phyloP scores from a whole-genome alignment of 768 basidiomycete genomes.

The Lentinus tigrinus region DNA sequence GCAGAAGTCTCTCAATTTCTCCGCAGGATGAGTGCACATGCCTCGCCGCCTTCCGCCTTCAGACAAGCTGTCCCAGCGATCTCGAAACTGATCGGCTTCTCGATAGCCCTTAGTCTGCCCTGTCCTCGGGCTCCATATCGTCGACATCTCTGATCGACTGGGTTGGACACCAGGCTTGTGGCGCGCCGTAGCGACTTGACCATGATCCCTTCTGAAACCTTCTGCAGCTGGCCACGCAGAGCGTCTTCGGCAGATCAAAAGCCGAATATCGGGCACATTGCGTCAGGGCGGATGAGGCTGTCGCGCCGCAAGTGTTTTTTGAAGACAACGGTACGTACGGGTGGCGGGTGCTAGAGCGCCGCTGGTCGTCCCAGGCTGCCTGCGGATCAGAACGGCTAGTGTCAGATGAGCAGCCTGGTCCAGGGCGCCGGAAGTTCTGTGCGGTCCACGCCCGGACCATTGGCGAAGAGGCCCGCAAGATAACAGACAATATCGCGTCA shows the following conservation, averaged over 20 bases:
- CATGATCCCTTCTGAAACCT: no score
- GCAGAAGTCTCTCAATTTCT: neutral
- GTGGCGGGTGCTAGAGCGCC: neutral
- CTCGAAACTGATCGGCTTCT: neutral
- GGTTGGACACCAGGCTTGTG: neutral
- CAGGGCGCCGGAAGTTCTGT: neutral
- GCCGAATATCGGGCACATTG: no score
- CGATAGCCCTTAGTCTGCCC: constrained; percentile 1
- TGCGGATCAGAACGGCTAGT: neutral
- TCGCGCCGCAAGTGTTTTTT: neutral
- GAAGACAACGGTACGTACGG: neutral
- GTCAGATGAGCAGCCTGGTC: constrained; percentile 1
- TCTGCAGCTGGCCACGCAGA: no score
- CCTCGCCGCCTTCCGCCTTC: neutral
- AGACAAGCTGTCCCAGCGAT: constrained; percentile 3
- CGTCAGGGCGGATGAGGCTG: no score
- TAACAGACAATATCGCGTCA: neutral
- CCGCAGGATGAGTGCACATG: neutral
- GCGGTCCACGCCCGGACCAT: neutral
- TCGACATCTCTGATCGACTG: constrained; percentile 1
- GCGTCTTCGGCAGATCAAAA: no score
- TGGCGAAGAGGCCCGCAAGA: neutral
- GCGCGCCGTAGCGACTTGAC: neutral
- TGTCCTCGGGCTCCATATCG: neutral
- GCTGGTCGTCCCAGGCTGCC: neutral